These are phyloP conservation scores for Neurospora africana DNA, from an alignment of 495 filamentous ascomycete genomes.

Conservation along the genomic window DNA sequence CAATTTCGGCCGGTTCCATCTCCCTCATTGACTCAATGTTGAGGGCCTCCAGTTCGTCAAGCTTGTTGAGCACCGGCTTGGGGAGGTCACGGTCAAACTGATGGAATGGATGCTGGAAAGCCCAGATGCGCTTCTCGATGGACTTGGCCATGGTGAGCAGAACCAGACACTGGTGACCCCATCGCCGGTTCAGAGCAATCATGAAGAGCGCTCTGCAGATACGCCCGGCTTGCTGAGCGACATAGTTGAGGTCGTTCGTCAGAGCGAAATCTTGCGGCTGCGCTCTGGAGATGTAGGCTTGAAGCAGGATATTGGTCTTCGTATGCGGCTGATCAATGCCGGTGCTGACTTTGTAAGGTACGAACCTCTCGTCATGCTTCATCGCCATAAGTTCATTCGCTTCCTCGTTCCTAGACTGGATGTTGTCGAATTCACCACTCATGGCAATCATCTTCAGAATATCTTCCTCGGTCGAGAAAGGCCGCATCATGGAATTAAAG, in stretches of 20 bases:
- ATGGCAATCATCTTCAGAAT: conserved; percentile 89
- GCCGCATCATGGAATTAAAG: conserved; percentile 87
- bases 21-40: conserved; percentile 77
- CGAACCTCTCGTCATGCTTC: conserved; percentile 51
- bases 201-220: conserved; percentile 95
- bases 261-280: conserved; percentile 87
- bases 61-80: conserved; percentile 65
- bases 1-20: conserved; percentile 88
- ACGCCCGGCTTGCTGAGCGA: conserved; percentile 87
- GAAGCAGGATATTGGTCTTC: conserved; percentile 92
- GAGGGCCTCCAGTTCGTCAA: conserved; percentile 64
- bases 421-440: conserved; percentile 95
- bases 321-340: conserved; percentile 69
- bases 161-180: conserved; percentile 90
- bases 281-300: conserved; percentile 86
- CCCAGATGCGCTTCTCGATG: conserved; percentile 91
- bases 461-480: conserved; percentile 73
- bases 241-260: conserved; percentile 82
- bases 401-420: conserved; percentile 83
- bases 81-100: conserved; percentile 75
- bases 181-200: conserved; percentile 87
- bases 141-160: conserved; percentile 85
- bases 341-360: conserved; percentile 62
- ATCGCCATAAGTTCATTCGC: conserved; percentile 55
- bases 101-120: conserved; percentile 85